Conservation (phyloP, 2,329 filamentous ascomycete genomes). For the Sclerotinia minor region DNA sequence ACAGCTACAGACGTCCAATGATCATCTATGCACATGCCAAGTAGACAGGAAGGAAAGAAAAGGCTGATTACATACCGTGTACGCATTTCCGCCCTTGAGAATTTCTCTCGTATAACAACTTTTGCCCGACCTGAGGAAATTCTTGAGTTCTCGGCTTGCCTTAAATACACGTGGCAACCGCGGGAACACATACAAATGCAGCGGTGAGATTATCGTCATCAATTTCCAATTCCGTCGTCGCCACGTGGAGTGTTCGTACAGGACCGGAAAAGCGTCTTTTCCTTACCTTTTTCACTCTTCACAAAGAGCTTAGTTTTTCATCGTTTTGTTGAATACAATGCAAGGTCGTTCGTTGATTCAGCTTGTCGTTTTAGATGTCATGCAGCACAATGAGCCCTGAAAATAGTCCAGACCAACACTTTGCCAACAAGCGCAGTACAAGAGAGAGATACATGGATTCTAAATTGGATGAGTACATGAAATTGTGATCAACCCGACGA, state of each 20-base stretch:
- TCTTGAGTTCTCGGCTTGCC: slow-evolving; percentile 8
- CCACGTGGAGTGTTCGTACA: slow-evolving; percentile 16
- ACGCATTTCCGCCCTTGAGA: slow-evolving; percentile 3
- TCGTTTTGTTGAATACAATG: slow-evolving; percentile 2
- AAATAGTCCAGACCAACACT: slow-evolving; percentile 10
- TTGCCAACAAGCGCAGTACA: slow-evolving; percentile 1
- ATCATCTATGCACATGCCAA: slow-evolving; percentile 21
- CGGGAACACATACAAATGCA: slow-evolving; percentile 6
- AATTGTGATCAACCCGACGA: slow-evolving; percentile 20
- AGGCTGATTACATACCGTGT: slow-evolving; percentile 16
- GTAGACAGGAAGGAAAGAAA: slow-evolving; percentile 16
- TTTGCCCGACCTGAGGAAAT: neutral
- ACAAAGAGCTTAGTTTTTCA: neutral
- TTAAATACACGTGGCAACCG: slow-evolving; percentile 14
- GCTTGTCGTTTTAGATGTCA: slow-evolving; percentile 20
- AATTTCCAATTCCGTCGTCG: slow-evolving; percentile 12
- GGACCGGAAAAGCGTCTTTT: slow-evolving; percentile 7
- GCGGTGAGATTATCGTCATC: slow-evolving; percentile 14
- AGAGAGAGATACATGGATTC: neutral
- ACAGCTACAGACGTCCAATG: neutral
- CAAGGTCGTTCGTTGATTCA: slow-evolving; percentile 11
- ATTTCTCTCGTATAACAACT: neutral
- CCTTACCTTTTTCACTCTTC: neutral
- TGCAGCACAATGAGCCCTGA: slow-evolving; percentile 4
- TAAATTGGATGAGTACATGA: neutral